A percentile compares a stretch with the other conserved stretches of the same genome.
Evolutionary conservation across 1,139 yeast genomes (phyloP).

Genomic region (Lodderomyces theae): DNA sequence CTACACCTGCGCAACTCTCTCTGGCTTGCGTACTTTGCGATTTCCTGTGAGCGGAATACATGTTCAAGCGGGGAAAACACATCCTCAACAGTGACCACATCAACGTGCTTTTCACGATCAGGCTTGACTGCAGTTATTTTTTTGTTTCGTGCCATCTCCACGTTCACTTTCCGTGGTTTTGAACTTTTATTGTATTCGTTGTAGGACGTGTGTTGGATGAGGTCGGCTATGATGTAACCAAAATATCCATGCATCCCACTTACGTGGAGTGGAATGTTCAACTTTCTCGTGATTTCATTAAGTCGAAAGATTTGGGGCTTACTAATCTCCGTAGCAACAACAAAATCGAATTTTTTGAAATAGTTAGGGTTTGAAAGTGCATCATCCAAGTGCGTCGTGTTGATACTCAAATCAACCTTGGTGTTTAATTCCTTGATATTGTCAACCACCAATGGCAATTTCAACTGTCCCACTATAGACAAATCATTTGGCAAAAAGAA

Average conservation of each 20-base stretch:
- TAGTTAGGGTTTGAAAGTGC: conserved; percentile 32
- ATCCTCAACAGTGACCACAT: conserved; percentile 58
- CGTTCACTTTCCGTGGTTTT: conserved; percentile 41
- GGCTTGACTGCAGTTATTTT: conserved; percentile 48
- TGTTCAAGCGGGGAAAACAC: conserved; percentile 37
- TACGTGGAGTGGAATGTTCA: conserved; percentile 63
- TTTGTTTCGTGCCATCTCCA: conserved; percentile 50
- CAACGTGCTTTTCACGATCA: conserved; percentile 34
- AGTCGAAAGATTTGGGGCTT: conserved; percentile 40
- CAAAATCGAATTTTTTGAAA: conserved; percentile 61
- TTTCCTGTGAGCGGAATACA: conserved; percentile 35
- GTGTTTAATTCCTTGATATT: conserved; percentile 73
- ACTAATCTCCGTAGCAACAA: conserved; percentile 70
- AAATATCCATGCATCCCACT: conserved; percentile 75
- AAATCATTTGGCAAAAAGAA: conserved; percentile 68
- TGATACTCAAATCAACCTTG: conserved; percentile 57
- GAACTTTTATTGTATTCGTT: conserved; percentile 47
- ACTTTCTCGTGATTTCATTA: conserved; percentile 54
- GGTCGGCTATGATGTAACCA: conserved; percentile 79
- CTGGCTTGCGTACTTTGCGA: conserved; percentile 44
- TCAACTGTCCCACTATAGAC: conserved; percentile 43
- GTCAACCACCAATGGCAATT: conserved; percentile 53
- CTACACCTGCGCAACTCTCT: conserved; percentile 60
- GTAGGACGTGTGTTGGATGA: conserved; percentile 58
- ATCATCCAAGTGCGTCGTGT: conserved; percentile 29